A percentile compares a stretch with the other conserved stretches of the same genome.
phyloP scores from a whole-genome alignment of 768 basidiomycete species.

The Tricholoma hemisulphureum region DNA sequence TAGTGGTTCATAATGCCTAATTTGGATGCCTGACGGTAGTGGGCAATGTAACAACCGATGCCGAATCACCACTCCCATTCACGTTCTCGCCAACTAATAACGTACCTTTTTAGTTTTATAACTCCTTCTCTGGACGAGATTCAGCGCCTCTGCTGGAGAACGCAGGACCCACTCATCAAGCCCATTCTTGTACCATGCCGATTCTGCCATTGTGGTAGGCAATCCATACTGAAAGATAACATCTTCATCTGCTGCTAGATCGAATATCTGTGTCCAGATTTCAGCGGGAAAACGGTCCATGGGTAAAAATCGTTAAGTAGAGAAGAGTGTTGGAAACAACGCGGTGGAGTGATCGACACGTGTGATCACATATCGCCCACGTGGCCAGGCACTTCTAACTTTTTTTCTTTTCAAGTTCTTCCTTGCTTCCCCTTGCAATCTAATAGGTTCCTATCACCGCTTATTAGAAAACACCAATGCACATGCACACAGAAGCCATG shows the following conservation, averaged over 20 bases:
- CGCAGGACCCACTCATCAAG: slow-evolving; percentile 55
- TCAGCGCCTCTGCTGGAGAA: slow-evolving; percentile 57
- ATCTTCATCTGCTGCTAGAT: slow-evolving; percentile 69
- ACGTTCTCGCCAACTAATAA: not conserved
- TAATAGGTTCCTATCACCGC: too few relatives aligned
- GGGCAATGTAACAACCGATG: too few relatives aligned
- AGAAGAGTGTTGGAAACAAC: too few relatives aligned
- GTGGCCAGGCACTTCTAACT: too few relatives aligned
- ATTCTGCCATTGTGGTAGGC: slow-evolving; percentile 61
- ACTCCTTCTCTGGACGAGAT: slow-evolving; percentile 55
- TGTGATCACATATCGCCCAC: too few relatives aligned
- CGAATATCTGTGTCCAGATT: slow-evolving; percentile 68
- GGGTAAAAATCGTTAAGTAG: too few relatives aligned
- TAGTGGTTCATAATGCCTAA: not conserved
- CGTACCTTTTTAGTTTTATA: slow-evolving; percentile 68
- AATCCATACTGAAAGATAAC: slow-evolving; percentile 60
- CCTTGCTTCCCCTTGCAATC: too few relatives aligned
- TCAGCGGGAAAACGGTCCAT: slow-evolving; percentile 53
- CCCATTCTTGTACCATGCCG: slow-evolving; percentile 60
- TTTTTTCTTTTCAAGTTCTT: too few relatives aligned
- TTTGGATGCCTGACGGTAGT: too few relatives aligned
- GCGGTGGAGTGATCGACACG: too few relatives aligned
- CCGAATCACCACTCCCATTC: not conserved
- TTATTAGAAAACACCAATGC: too few relatives aligned
- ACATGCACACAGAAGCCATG: too few relatives aligned